Base-by-base conservation (phyloP, 352 stramenopile genomes). In the Pythium periplocum region DNA sequence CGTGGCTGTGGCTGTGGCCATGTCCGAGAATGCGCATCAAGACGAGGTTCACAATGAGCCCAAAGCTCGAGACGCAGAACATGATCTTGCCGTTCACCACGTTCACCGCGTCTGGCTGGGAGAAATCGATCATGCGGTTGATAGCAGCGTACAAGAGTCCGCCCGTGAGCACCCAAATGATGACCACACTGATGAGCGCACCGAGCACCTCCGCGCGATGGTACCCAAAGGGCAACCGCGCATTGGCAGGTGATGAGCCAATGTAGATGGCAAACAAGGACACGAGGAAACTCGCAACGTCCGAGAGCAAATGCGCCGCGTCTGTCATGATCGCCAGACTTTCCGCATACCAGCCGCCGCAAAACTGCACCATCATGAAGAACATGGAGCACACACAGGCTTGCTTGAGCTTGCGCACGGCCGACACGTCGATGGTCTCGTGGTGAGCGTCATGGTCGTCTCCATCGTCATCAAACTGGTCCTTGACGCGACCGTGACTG, bases 301-400 rank as follows among this genome's bases (percentile, higher is more conserved):
- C 83, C 43, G 77, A 87, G n/a, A 93, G 60, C 44, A 91, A 61
- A 37, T 93, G 83, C 11, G 83, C 83, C 4, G 83, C 83, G 65
- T 93, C 83, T 38, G 83, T 88, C 82, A 99, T 90, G 62, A 99
- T 96, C 10, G 97, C 96, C 11, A 99, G 75, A 48, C 87, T 98
- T 53, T 90, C 91, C 2, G 93, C 84, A 51, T 98, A 80, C 49
- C 96, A 92, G 6, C 96, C 97, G 30, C 96, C 96, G 32, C 96
- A 60, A 10, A 98, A 86, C 75, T 99, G 96, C 34, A 98, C 78
- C 40, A 97, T 68, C 78, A 99, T 97, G 69, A 99, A 99, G 42
- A 91, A 53, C 10, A 90, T 74, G 42, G 90, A 96, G 48, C 95
- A 94, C 9, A 80, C 44, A 41, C 80, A 91, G 11, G 81, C 83